phyloP scores from a whole-genome alignment of 495 filamentous ascomycete species.

The Penicillium alfredii region DNA sequence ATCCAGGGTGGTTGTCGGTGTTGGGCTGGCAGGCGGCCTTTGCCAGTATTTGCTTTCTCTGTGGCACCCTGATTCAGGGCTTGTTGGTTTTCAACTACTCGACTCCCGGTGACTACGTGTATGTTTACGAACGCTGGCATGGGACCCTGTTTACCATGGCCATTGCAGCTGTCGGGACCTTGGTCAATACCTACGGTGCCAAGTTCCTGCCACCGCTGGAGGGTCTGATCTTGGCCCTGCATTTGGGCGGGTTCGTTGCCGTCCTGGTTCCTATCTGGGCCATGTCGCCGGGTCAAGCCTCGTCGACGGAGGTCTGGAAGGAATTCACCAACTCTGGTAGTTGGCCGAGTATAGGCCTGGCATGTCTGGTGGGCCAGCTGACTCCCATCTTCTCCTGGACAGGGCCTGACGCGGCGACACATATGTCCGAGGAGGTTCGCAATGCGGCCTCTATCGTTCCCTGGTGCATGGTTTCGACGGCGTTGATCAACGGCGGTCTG shows the following conservation, averaged over 20 bases:
- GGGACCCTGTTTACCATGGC: constrained; percentile 40
- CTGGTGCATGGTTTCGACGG: constrained; percentile 39
- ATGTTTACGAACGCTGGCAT: constrained; percentile 32
- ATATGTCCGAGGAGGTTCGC: constrained; percentile 45
- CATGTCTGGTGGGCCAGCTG: constrained; percentile 39
- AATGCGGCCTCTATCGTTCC: constrained; percentile 43
- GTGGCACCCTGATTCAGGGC: constrained; percentile 42
- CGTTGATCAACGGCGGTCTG: constrained; percentile 36
- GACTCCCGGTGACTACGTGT: constrained; percentile 22
- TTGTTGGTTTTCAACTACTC: constrained; percentile 44
- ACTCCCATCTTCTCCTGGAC: constrained; percentile 39
- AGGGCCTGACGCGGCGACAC: constrained; percentile 34
- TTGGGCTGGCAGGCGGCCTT: constrained; percentile 43
- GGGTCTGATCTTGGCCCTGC: constrained; percentile 37
- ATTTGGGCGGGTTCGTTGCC: constrained; percentile 45
- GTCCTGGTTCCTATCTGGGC: constrained; percentile 42
- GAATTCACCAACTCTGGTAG: constrained; percentile 42
- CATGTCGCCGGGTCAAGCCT: constrained; percentile 31
- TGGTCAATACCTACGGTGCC: constrained; percentile 40
- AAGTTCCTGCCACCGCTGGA: constrained; percentile 37
- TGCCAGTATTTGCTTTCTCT: constrained; percentile 33
- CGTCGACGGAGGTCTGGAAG: constrained; percentile 34
- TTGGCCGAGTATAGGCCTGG: constrained; percentile 39
- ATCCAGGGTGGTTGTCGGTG: constrained; percentile 41
- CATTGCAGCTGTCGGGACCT: constrained; percentile 31